Conservation (phyloP, 2,329 filamentous ascomycete genomes). For the Colletotrichum theobromicola region DNA sequence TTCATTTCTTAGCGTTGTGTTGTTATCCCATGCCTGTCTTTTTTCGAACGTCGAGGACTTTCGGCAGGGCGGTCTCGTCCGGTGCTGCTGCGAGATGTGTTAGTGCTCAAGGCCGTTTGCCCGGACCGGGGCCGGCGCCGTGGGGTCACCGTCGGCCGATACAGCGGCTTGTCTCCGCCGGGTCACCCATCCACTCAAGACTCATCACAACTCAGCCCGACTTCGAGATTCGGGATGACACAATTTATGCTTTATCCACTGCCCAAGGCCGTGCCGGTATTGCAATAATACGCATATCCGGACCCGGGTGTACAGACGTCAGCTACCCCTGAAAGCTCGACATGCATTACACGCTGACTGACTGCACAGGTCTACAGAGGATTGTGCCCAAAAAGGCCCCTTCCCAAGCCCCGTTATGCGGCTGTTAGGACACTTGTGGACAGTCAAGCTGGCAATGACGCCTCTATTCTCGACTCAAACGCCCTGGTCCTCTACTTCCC, state of each 20-base stretch:
- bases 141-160: background rate
- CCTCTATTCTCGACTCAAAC: conserved; percentile 74
- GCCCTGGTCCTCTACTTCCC: conserved; percentile 87
- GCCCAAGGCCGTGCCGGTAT: conserved; percentile 87
- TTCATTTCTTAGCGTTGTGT: background rate
- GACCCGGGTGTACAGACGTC: conserved; percentile 74
- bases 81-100: conserved; percentile 2
- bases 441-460: conserved; percentile 31
- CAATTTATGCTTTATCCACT: conserved; percentile 92
- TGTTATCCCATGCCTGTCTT: background rate
- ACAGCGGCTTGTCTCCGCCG: background rate
- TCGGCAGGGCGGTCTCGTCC: background rate
- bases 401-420: conserved; percentile 62
- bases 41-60: background rate
- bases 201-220: background rate
- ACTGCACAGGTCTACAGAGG: conserved; percentile 50
- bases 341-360: background rate
- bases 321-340: conserved; percentile 16
- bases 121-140: background rate
- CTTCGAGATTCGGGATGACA: conserved; percentile 48
- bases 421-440: conserved; percentile 77
- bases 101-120: background rate
- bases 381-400: conserved; percentile 52
- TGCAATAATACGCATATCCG: conserved; percentile 87
- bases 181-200: background rate